These are phyloP conservation scores for Fagopyrum homotropicum DNA, from an alignment of 148 eudicot genomes.

Conservation along the genomic window DNA sequence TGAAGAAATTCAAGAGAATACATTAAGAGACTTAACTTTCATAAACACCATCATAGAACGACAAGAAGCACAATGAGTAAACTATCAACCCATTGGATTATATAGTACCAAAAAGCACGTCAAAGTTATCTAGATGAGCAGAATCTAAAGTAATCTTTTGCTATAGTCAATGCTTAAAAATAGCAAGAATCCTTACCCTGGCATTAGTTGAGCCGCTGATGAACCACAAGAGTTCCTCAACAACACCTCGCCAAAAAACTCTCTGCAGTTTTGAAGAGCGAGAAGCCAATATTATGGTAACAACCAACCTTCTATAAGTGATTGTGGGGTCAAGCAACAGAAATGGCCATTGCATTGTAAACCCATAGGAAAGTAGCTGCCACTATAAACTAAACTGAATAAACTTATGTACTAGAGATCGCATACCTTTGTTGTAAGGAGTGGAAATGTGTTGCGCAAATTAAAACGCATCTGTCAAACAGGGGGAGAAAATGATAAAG, in stretches of 20 bases:
- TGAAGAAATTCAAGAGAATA: constrained; percentile 17
- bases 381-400: neutral
- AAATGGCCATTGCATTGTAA: neutral
- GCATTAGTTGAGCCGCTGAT: constrained; percentile 97
- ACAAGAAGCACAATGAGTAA: neutral
- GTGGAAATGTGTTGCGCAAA: constrained; percentile 79
- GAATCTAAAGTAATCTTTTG: neutral
- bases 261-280: constrained; percentile 29
- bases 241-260: constrained; percentile 96
- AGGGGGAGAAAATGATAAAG: neutral
- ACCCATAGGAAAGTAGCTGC: neutral
- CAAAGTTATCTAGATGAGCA: neutral
- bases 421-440: constrained; percentile 76
- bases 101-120: neutral
- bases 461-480: constrained; percentile 81
- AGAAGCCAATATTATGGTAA: neutral
- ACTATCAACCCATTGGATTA: neutral
- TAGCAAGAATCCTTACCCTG: constrained; percentile 47
- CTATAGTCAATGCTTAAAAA: neutral
- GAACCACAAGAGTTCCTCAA: constrained; percentile 95
- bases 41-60: neutral
- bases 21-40: neutral
- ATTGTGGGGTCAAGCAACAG: neutral
- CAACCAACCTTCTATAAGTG: neutral
- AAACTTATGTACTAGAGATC: neutral